Percentiles rank a stretch among this genome's conserved stretches.
Evolutionary conservation across 495 filamentous ascomycete species (phyloP).

Genomic region (Trichodelitschia bisporula): DNA sequence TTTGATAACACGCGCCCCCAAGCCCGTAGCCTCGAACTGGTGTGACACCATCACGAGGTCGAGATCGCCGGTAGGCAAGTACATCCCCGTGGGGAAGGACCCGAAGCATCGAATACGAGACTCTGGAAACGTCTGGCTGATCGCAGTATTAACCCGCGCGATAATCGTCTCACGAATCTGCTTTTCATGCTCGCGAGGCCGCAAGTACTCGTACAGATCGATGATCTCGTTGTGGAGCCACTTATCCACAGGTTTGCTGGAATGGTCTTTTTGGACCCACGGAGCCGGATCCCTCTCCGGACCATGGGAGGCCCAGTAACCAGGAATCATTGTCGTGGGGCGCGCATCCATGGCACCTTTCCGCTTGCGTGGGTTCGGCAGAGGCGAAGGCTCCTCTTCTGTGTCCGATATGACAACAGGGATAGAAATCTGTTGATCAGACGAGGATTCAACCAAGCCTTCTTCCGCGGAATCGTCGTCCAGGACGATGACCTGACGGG

Average conservation of each 20-base stretch:
- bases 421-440: no score
- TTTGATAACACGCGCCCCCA: conserved; percentile 4
- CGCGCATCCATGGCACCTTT: background rate
- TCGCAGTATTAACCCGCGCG: conserved; percentile 26
- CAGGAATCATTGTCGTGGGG: background rate
- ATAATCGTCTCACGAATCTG: conserved; percentile 49
- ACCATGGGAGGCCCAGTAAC: conserved; percentile 2
- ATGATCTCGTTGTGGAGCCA: conserved; percentile 68
- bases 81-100: conserved; percentile 73
- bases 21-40: background rate
- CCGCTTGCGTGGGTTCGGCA: background rate
- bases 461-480: no score
- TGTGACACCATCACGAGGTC: conserved; percentile 45
- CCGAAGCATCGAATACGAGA: conserved; percentile 64
- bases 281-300: conserved; percentile 20
- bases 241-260: background rate
- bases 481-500: no score
- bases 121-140: conserved; percentile 22
- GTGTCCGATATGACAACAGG: no score
- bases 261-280: conserved; percentile 1
- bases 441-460: no score
- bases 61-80: conserved; percentile 80
- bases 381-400: background rate
- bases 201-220: conserved; percentile 70
- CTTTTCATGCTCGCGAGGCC: conserved; percentile 53